Evolutionary conservation across 306 rosid genomes (phyloP).

Genomic region (Dryas drummondii): DNA sequence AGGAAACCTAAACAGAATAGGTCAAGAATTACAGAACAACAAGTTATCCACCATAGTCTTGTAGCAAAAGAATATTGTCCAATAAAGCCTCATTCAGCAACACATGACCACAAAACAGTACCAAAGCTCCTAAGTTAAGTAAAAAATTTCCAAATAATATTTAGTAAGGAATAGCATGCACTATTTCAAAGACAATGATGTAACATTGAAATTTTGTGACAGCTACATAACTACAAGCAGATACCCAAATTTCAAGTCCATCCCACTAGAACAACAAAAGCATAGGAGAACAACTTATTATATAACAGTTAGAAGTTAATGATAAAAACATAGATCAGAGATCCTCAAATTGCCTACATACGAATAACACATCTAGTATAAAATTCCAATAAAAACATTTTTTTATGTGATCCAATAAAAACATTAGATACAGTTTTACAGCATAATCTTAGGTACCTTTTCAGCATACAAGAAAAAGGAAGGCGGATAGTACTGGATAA

Average conservation of each 20-base stretch:
- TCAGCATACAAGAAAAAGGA: conserved; percentile 65
- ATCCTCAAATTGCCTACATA: background rate
- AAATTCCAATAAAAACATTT: background rate
- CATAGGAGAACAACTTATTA: background rate
- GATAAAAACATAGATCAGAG: conserved; percentile 14
- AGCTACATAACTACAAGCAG: background rate
- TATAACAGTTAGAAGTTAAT: background rate
- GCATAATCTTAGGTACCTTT: conserved; percentile 52
- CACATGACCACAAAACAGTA: background rate
- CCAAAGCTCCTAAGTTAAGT: background rate
- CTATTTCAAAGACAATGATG: background rate
- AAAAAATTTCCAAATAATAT: background rate
- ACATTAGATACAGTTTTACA: background rate
- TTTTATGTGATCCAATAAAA: background rate
- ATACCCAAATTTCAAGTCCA: background rate
- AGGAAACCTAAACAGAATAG: background rate
- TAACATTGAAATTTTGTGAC: background rate
- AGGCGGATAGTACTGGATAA: conserved; percentile 63
- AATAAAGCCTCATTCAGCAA: background rate
- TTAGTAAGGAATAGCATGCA: background rate
- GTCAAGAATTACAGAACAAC: background rate
- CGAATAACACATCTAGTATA: background rate
- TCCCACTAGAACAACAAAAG: background rate
- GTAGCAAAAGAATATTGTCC: background rate
- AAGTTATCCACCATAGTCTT: background rate